Percentiles rank a stretch among this genome's conserved stretches.
phyloP scores from a whole-genome alignment of 192 early-diverging fungal species.

The Coemansia sp. region DNA sequence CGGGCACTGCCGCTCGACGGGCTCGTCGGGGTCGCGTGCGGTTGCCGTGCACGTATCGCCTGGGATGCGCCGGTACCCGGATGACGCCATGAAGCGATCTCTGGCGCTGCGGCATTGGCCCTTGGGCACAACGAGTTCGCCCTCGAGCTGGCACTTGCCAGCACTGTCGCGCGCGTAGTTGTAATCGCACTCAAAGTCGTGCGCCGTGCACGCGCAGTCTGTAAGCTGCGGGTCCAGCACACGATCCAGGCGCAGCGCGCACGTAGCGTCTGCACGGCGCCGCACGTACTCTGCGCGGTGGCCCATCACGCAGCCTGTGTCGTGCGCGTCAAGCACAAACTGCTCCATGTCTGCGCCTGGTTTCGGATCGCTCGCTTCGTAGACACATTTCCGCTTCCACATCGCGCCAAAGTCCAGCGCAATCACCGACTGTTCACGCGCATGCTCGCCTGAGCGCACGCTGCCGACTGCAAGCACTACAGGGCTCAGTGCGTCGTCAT shows the following conservation, averaged over 20 bases:
- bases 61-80: constrained; percentile 81
- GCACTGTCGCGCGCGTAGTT: constrained; percentile 61
- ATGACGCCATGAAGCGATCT: constrained; percentile 67
- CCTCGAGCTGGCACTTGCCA: constrained; percentile 62
- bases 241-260: constrained; percentile 68
- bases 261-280: constrained; percentile 72
- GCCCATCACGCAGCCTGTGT: constrained; percentile 84
- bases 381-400: constrained; percentile 64
- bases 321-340: constrained; percentile 34
- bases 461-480: constrained; percentile 65
- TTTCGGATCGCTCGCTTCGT: constrained; percentile 57
- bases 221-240: constrained; percentile 56
- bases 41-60: constrained; percentile 71
- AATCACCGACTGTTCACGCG: constrained; percentile 49
- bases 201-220: constrained; percentile 71
- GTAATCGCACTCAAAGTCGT: constrained; percentile 95
- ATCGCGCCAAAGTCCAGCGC: constrained; percentile 70
- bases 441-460: constrained; percentile 17
- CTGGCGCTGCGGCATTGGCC: constrained; percentile 63
- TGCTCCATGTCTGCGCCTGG: constrained; percentile 29
- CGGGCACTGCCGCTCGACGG: constrained; percentile 56
- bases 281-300: constrained; percentile 68
- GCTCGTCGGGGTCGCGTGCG: constrained; percentile 55
- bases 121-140: constrained; percentile 56
- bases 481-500: constrained; percentile 75